Evolutionary conservation across 352 stramenopile genomes (phyloP).

Genomic region (Pythium utonaiense): DNA sequence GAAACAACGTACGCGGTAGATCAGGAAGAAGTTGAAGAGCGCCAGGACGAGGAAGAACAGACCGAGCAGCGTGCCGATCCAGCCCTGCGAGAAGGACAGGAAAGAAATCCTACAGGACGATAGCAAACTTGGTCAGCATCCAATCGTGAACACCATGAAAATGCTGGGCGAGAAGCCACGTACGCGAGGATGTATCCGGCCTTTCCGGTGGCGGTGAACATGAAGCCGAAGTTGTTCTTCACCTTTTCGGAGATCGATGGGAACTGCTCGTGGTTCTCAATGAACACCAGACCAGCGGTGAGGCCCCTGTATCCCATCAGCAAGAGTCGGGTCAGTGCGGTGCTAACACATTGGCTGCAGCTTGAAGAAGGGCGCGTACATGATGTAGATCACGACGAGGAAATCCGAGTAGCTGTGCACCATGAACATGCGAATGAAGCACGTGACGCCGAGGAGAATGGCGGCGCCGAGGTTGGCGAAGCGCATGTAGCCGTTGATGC

Average conservation of each 20-base stretch:
- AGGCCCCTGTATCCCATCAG: constrained; percentile 37
- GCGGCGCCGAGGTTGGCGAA: constrained; percentile 70
- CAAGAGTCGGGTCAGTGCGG: constrained; percentile 1
- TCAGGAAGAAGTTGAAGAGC: constrained; percentile 88
- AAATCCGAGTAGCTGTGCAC: constrained; percentile 79
- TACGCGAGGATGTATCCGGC: constrained; percentile 81
- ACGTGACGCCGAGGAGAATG: constrained; percentile 60
- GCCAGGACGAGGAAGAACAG: constrained; percentile 72
- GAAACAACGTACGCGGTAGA: constrained; percentile 50
- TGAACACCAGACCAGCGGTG: constrained; percentile 60
- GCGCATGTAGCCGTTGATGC: constrained; percentile 87
- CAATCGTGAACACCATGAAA: constrained; percentile 4
- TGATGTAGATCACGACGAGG: constrained; percentile 82
- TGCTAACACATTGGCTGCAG: neutral
- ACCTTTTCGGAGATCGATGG: constrained; percentile 70
- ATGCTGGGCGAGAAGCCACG: constrained; percentile 17
- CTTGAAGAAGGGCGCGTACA: constrained; percentile 31
- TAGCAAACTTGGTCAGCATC: neutral
- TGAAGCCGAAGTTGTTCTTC: constrained; percentile 87
- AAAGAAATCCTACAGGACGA: constrained; percentile 58
- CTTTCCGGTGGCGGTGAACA: constrained; percentile 84
- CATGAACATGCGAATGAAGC: constrained; percentile 76
- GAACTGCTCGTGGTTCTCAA: constrained; percentile 86
- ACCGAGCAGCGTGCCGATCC: constrained; percentile 71
- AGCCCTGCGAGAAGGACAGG: constrained; percentile 75